Base-by-base conservation (phyloP, 2,329 filamentous ascomycete genomes). In the Chaetomiaceae sp. region DNA sequence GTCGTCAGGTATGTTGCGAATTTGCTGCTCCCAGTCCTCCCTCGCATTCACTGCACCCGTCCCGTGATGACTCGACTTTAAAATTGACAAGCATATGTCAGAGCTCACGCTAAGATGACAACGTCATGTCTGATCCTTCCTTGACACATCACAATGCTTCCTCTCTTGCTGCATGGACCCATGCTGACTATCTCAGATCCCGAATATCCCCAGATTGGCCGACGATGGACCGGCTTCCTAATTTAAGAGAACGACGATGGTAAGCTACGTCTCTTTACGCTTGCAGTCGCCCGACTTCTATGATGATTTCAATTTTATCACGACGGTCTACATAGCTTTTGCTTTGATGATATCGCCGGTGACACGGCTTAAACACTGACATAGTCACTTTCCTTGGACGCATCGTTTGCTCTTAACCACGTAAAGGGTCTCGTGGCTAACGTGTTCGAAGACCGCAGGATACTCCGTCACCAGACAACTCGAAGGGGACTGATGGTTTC, bases 71-170 rank as follows among this genome's bases (percentile, higher is more conserved):
- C 77, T 67, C 75, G 79, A 88, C 84, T 79, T 75, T 73, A 78
- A 71, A 84, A 81, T 80, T 45, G 88, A 94, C 88, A 94, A 94
- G 88, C 88, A 94, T 94, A 94, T 94, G 88, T 94, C 88, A 77
- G 83, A 94, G 88, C 81, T 75, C 71, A 65, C 65, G 72, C 71
- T 51, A 61, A 62, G 68, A 75, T 64, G 76, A 79, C 58, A 69
- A 44, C 60, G 67, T 71, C 64, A 60, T 69, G 60, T 68, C 70
- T 72, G 70, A 72, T 52, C 15, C 42, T 49, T 46, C 20, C 48
- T 53, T 62, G 49, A 24, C 54, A 59, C 61, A 54, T 56, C 53
- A 58, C 48, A 41, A 45, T 40, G 49, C 17, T 38, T 19, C 20
- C 37, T 30, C 20, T 30, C 20, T n/a, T n/a, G n/a, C 40, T 15